A percentile compares a stretch with the other conserved stretches of the same genome.
These are phyloP conservation scores for Mycena pura DNA, from an alignment of 768 basidiomycete genomes.

Conservation along the genomic window DNA sequence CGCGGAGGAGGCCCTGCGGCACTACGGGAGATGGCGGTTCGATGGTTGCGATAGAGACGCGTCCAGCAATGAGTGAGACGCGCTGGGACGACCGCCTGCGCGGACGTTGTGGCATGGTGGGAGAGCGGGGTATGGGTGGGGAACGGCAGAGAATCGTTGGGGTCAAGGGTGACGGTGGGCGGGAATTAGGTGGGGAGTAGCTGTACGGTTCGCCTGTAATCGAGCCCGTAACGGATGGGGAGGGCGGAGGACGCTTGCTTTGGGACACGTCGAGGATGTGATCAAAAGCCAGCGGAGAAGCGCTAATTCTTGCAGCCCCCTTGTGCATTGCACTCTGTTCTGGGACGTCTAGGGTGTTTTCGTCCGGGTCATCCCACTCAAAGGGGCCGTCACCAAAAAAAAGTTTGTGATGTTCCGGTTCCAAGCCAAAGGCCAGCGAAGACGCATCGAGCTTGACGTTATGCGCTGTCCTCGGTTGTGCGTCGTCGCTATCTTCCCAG, in stretches of 20 bases:
- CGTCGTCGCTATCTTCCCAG: constrained; percentile 59
- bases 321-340: constrained; percentile 9
- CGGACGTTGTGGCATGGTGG: constrained; percentile 62
- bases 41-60: constrained; percentile 77
- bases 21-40: constrained; percentile 72
- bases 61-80: constrained; percentile 83
- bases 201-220: constrained; percentile 41
- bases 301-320: background rate
- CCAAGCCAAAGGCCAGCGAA: constrained; percentile 28
- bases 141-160: background rate
- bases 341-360: background rate
- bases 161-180: constrained; percentile 15
- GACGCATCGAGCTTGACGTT: constrained; percentile 24
- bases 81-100: constrained; percentile 83
- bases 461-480: background rate
- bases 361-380: constrained; percentile 26
- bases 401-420: background rate
- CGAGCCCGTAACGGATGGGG: constrained; percentile 18
- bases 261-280: constrained; percentile 41
- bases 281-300: constrained; percentile 16
- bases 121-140: constrained; percentile 49
- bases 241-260: constrained; percentile 34
- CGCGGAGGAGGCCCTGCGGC: constrained; percentile 68
- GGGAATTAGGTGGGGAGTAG: constrained; percentile 30
- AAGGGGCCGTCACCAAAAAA: constrained; percentile 21